Evolutionary conservation across 2,329 filamentous ascomycete genomes (phyloP), one percentile per base, ranked within the genome.

Genomic region (Thelonectria rubi): DNA sequence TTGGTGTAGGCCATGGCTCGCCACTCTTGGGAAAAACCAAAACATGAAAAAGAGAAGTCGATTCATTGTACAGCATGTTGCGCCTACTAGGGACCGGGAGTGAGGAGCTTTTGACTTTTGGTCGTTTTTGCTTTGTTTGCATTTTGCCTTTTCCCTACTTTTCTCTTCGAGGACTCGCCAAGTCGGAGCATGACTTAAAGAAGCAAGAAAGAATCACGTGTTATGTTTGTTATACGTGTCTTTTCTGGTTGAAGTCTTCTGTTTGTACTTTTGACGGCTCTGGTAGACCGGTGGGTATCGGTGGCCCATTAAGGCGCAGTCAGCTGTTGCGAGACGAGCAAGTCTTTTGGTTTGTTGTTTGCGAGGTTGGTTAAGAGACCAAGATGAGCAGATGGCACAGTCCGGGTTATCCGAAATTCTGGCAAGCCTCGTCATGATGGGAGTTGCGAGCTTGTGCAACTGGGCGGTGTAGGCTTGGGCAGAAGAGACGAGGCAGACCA

Each of bases 1-100:
- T 82, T 99, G 74, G 95, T 99, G 76, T 97, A 77, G 71, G 39
- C 53, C 24, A 46, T 15, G 47, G 47, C 51, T 42, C 48, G 42
- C 54, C 20, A 55, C 46, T 55, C 42, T 42, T 47, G 58, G 56
- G 53, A n/a, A 65, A 63, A 60, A 24, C 7, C 24, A 24, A 63
- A 50, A 61, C 62, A 65, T 55, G 60, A 65, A 71, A 67, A 63
- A 57, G 60, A 54, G 65, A 51, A 62, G 46, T 56, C 43, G 15
- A 47, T 26, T 34, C 54, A 37, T 34, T 58, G 48, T 52, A 49
- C 48, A n/a, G 32, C 37, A 47, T 46, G 50, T 49, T 62, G 45
- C 51, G 51, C 52, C 52, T 24, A 7, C 7, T 71, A 58, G 55
- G 43, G 66, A 64, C 63, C 61, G 64, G 68, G 68, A 69, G 68